Conservation (phyloP, 2,329 filamentous ascomycete species). For the Hawksworthiomyces lignivorus region DNA sequence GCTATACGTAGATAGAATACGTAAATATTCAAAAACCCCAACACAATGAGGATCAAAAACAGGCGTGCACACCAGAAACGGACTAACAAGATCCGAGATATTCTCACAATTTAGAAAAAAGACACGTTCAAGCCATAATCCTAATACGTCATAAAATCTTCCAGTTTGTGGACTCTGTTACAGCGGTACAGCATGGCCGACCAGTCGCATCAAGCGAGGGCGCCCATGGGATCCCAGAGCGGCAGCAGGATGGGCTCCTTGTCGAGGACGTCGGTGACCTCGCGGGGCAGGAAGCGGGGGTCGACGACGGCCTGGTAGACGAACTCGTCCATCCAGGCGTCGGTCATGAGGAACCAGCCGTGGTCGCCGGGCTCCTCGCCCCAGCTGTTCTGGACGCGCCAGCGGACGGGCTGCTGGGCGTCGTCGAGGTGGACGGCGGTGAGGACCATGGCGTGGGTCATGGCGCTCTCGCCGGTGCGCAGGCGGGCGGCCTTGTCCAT, state of each 20-base stretch:
- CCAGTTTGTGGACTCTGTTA: too few species aligned
- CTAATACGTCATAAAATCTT: too few species aligned
- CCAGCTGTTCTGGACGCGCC: conserved; percentile 87
- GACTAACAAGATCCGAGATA: too few species aligned
- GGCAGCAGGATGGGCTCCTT: conserved; percentile 64
- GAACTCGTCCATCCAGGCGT: conserved; percentile 73
- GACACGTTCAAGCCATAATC: too few species aligned
- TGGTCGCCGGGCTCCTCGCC: conserved; percentile 60
- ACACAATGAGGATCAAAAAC: too few species aligned
- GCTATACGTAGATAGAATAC: too few species aligned
- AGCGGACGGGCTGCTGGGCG: conserved; percentile 52
- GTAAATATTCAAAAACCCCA: too few species aligned
- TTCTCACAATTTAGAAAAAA: too few species aligned
- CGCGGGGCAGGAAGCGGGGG: conserved; percentile 55
- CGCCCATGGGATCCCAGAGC: conserved; percentile 75
- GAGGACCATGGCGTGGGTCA: conserved; percentile 92
- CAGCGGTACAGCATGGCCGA: too few species aligned
- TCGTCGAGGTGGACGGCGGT: conserved; percentile 74
- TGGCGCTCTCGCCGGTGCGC: conserved; percentile 64
- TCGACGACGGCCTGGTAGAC: conserved; percentile 83
- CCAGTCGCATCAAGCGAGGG: conserved; percentile 46
- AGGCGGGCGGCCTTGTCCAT: conserved; percentile 72
- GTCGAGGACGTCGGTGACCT: conserved; percentile 62
- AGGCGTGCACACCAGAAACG: too few species aligned
- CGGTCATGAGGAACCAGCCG: conserved; percentile 86